phyloP scores from a whole-genome alignment of 1,284 basidiomycete species.

The Puccinia hordei region DNA sequence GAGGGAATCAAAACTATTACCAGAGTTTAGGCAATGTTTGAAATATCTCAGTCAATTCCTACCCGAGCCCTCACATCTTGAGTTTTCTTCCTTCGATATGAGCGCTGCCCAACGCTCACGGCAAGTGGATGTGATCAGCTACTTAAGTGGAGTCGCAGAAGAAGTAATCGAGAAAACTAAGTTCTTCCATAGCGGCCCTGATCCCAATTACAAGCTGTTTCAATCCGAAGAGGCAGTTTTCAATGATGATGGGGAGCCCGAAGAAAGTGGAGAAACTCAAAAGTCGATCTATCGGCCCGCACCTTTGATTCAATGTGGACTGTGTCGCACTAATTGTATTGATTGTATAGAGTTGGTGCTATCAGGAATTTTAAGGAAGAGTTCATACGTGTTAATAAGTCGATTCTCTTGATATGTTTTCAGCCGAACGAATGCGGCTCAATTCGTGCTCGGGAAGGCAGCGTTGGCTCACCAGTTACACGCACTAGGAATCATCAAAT shows the following conservation, averaged over 20 bases:
- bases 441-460: slow-evolving; percentile 95
- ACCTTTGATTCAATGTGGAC: slow-evolving; percentile 75
- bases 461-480: slow-evolving; percentile 94
- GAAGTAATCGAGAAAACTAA: slow-evolving; percentile 86
- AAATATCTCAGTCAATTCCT: slow-evolving; percentile 93
- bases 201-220: slow-evolving; percentile 54
- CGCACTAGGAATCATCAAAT: slow-evolving; percentile 82
- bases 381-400: background rate
- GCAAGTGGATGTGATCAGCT: slow-evolving; percentile 89
- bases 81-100: slow-evolving; percentile 94
- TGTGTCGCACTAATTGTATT: slow-evolving; percentile 81
- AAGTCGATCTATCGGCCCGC: slow-evolving; percentile 63
- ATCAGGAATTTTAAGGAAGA: background rate
- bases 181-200: slow-evolving; percentile 77
- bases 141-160: slow-evolving; percentile 91
- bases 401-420: slow-evolving; percentile 5
- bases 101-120: slow-evolving; percentile 77
- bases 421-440: slow-evolving; percentile 87
- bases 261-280: slow-evolving; percentile 74
- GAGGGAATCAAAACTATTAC: slow-evolving; percentile 87
- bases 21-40: slow-evolving; percentile 90
- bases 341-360: slow-evolving; percentile 78
- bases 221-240: slow-evolving; percentile 52
- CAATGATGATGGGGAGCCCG: slow-evolving; percentile 60
- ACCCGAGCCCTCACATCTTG: slow-evolving; percentile 79